Base-by-base conservation (phyloP, 768 basidiomycete species). In the Xanthoconium stramineum region DNA sequence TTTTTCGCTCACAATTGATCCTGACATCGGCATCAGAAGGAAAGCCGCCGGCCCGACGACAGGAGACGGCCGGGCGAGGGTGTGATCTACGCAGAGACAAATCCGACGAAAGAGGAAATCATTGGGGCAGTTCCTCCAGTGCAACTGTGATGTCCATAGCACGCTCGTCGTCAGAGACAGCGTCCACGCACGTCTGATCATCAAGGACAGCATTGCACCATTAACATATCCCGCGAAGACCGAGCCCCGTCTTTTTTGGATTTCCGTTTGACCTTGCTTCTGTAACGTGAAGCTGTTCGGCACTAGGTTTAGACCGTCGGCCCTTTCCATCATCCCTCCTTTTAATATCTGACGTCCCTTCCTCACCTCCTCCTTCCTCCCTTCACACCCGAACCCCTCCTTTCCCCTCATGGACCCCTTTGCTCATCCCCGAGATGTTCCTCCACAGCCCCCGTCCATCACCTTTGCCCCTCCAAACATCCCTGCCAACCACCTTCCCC, bases 381-480 rank as follows among this genome's bases (percentile, higher is more conserved):
- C 51, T 42, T 52, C 56, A 28, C 46, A 4, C 24, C 39, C 46
- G 45, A 36, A 29, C 35, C 20, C 11, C 24, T 9, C 9, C 29
- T 35, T 47, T 29, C n/a, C 53, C 37, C 24, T 24, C 65, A 79
- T 79, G 78, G 72, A 78, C 61, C 66, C 68, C 53, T 70, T 62
- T 44, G 24, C 72, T 53, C 73, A 68, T 53, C 52, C 69, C 52
- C 62, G 56, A 30, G 61, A 66, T 2, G 28, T 29, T 20, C 58
- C 61, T 35, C 46, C 40, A 19, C 63, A 63, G 28, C 50, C 53
- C 12, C 55, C 65, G 3, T 48, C 67, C 52, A 59, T 72, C 56
- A 50, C 65, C 12, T 66, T 71, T 29, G 48, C 62, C 36, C 48
- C 65, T 39, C 62, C 64, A 58, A 61, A 50, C 52, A 61, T 61